Base-by-base conservation (phyloP, 495 filamentous ascomycete genomes). In the Aspergillus coremiiformis region DNA sequence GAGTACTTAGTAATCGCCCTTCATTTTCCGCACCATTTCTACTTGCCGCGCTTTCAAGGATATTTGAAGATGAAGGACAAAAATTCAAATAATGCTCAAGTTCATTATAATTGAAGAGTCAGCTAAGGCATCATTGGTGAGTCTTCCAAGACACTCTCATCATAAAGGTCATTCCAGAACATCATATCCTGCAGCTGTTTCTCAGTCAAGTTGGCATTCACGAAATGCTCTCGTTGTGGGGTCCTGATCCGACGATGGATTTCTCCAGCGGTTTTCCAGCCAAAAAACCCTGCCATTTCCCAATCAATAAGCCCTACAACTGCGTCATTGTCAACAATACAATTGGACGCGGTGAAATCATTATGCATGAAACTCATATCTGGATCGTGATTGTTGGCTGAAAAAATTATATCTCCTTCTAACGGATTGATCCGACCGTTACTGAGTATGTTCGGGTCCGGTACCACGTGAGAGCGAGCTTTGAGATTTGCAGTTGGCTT, bases 271-370 rank as follows among this genome's bases (percentile, higher is more conserved):
- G 63, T 66, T 41, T 63, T 68, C 69, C 67, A 75, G 17, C 72
- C 71, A 54, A 72, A 70, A 44, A 59, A 75, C 5, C 73, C 71
- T 47, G 72, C 73, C 61, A 71, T 75, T 58, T 73, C 74, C 72
- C 68, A 74, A 46, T 73, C 70, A 54, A 72, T 57, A 44, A 78
- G 57, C 15, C 67, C 72, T 15, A 74, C 63, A 32, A 78, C 70
- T 43, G 24, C 66, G 53, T 66, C 67, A 52, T 67, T 62, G 32
- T 75, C 55, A 26, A 77, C 71, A 35, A 75, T 72, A 55, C 54
- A 63, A 39, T 75, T 73, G 2, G 67, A 73, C 39, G 32, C 9
- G 2, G 59, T 70, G 42, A 75, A 61, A 30, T 75, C 67, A 46
- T 73, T 75, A 53, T 76, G 72, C 66, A 73, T 52, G 15, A 54